Evolutionary conservation across 2,329 filamentous ascomycete species (phyloP), one percentile per base, ranked within the genome.

Genomic region (Pseudogymnoascus sp.): DNA sequence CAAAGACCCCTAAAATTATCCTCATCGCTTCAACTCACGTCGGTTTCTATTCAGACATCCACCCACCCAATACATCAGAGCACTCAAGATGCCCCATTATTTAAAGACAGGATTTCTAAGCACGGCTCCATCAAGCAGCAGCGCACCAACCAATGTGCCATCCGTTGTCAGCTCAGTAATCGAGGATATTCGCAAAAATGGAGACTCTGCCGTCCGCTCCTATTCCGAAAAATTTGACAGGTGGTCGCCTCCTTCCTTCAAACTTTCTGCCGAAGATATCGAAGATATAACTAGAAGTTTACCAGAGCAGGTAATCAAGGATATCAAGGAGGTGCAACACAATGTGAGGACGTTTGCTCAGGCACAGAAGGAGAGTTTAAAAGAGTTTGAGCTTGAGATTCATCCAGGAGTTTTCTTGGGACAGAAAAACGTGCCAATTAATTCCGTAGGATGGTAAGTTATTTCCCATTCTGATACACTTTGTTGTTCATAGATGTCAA

Each of bases 171-270:
- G 75, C 41, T 71, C 70, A 2, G 79, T 83, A 14, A 81, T 83
- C 61, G 73, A 77, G 25, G 74, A 77, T 33, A 79, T 83, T 63
- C 74, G 78, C 0, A 62, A 63, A 3, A 75, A 79, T 21, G 81
- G 81, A 3, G 81, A 84, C 63, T 64, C 67, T 1, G 80, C 81
- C 0, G 80, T 83, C 3, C 73, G 79, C 1, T 68, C 66, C 0
- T 83, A 82, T 68, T 80, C 78, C 0, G 76, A 81, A 61, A 79
- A 81, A 65, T 84, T 83, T 63, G 81, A 83, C 69, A 78, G 79
- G 63, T 84, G 81, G 81, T 75, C 75, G 1, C 81, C 81, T 0
- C 37, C 68, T 0, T 76, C 75, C 0, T 83, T 82, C 73, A 79
- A 77, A 64, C 75, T 83, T 3, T 80, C 79, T 0, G 62, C 70